These are phyloP conservation scores for Mastigamoeba balamuthi DNA, from an alignment of 78 protist species.

Conservation along the genomic window DNA sequence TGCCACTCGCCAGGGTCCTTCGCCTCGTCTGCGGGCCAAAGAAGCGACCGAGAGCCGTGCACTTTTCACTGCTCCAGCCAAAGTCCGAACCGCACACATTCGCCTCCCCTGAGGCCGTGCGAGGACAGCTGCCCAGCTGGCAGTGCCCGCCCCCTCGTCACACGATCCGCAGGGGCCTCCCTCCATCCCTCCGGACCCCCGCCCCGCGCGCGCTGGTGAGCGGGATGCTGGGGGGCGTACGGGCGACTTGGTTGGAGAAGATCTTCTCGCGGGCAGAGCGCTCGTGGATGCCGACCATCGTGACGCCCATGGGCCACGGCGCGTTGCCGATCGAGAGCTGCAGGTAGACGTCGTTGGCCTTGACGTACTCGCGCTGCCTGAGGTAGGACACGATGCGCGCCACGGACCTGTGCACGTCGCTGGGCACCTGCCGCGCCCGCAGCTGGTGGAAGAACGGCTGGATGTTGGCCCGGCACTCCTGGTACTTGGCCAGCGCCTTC, in stretches of 20 bases:
- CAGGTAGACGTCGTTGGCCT: conserved; percentile 67
- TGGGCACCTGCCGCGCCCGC: background rate
- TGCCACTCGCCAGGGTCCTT: no score
- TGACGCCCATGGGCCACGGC: conserved; percentile 88
- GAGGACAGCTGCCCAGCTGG: no score
- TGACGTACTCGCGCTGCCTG: conserved; percentile 49
- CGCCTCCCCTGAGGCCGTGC: no score
- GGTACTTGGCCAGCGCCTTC: conserved; percentile 2
- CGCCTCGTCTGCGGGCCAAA: no score
- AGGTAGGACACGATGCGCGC: conserved; percentile 12
- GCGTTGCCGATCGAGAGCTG: conserved; percentile 88
- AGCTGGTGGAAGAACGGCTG: conserved; percentile 51
- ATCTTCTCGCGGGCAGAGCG: conserved; percentile 83
- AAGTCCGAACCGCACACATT: no score
- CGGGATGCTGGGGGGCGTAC: background rate
- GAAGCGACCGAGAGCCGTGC: no score
- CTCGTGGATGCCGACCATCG: conserved; percentile 83
- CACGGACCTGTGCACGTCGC: conserved; percentile 16
- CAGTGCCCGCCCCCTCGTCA: no score
- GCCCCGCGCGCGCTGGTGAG: background rate
- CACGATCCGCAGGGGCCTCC: no score
- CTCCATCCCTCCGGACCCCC: no score
- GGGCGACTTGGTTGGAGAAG: conserved; percentile 53
- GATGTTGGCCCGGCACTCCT: conserved; percentile 34
- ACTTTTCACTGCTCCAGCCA: no score